Base-by-base conservation (phyloP, 257 asterid genomes). In the Solanum arcanum region DNA sequence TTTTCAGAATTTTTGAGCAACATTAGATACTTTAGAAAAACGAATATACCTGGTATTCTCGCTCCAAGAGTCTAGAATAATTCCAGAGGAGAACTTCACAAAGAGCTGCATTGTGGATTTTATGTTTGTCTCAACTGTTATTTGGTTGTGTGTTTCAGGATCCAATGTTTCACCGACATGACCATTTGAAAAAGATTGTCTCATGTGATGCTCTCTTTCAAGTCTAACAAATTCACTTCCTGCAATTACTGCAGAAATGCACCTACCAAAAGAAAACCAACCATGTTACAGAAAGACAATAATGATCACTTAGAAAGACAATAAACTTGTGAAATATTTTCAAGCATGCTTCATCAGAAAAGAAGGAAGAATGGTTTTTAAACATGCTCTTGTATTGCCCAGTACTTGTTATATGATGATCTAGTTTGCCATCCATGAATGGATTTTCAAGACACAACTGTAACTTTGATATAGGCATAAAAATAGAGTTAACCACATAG, bases 171-270 rank as follows among this genome's bases (percentile, higher is more conserved):
- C 98, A 12, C 87, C 84, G 66, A 86, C 88, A 90, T 94, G 98
- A 59, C 96, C 98, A 89, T 94, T 95, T 83, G 98, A 95, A 85
- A 94, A 95, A 8, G 96, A 89, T 86, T 87, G 96, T 88, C 89
- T 94, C 93, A 92, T 96, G 52, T 89, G 96, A 91, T 91, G 92
- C 86, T 95, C 99, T 74, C 97, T 91, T 94, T 97, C 98, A 76
- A 97, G 94, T 86, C 98, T 92, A 83, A 96, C 94, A 39, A 92
- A 94, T 91, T 95, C 99, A 89, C 98, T 97, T 80, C 98, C 98
- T 25, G 94, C 97, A 68, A 96, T 92, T 90, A 96, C 99, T 37
- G 98, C 95, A 87, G 95, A 93, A 87, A 97, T 95, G 89, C 99
- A 97, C 91, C 99, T 97, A 94, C 88, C 87, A 62, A 60, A 89